Conservation (phyloP, 1,284 basidiomycete genomes). For the Coriolopsis trogii region DNA sequence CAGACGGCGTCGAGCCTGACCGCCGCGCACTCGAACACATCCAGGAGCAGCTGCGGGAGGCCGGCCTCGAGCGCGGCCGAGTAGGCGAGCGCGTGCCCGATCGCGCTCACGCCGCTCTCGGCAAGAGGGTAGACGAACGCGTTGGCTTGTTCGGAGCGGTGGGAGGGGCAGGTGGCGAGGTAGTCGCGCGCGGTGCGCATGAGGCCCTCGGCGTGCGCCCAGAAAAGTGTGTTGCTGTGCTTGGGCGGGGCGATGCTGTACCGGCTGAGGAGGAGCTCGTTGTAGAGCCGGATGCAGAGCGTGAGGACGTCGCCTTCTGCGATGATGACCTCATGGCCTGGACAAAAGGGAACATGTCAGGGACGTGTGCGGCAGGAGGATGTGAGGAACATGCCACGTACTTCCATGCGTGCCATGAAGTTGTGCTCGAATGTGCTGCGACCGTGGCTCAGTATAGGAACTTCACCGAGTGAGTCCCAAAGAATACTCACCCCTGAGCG, state of each 20-base stretch:
- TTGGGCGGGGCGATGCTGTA: conserved; percentile 47
- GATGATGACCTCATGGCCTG: conserved; percentile 30
- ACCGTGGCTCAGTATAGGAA: background rate
- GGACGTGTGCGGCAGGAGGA: background rate
- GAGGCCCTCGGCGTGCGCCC: conserved; percentile 43
- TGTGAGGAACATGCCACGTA: background rate
- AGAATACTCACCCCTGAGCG: conserved; percentile 41
- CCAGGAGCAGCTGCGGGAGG: conserved; percentile 48
- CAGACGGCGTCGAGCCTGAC: conserved; percentile 54
- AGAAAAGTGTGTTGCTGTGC: conserved; percentile 45
- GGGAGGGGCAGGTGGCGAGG: conserved; percentile 32
- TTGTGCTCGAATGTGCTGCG: conserved; percentile 50
- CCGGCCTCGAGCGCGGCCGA: conserved; percentile 33
- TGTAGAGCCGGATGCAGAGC: conserved; percentile 55
- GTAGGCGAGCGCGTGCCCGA: conserved; percentile 44
- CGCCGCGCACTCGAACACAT: conserved; percentile 52
- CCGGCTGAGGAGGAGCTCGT: conserved; percentile 49
- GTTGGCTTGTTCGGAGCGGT: conserved; percentile 43
- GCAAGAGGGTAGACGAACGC: conserved; percentile 39
- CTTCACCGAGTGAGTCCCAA: too few species aligned
- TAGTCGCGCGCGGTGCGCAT: conserved; percentile 20
- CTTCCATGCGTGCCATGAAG: conserved; percentile 47
- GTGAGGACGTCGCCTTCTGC: conserved; percentile 58
- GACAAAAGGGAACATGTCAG: conserved; percentile 27
- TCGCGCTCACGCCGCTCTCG: background rate